Evolutionary conservation across 2,329 filamentous ascomycete species (phyloP).

Genomic region (Epichloe scottii): DNA sequence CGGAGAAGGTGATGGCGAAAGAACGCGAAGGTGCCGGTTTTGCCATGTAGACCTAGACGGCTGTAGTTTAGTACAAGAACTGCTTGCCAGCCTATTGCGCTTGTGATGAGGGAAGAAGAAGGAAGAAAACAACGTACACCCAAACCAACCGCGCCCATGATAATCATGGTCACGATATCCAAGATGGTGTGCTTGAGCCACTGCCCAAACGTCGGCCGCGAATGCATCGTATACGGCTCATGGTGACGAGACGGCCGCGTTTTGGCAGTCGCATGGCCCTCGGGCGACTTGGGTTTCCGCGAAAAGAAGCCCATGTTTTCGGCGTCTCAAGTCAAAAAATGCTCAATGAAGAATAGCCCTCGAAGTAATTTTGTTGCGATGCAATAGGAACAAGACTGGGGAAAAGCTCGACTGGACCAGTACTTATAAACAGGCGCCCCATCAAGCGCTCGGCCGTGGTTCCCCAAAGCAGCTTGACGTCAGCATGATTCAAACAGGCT

Average conservation of each 20-base stretch:
- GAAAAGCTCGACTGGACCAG: no score
- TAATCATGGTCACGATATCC: conserved; percentile 54
- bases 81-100: no score
- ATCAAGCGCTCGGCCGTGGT: background rate
- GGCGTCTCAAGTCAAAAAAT: background rate
- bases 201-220: conserved; percentile 49
- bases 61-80: background rate
- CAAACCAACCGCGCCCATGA: conserved; percentile 53
- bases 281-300: background rate
- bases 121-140: conserved; percentile 35
- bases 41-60: conserved; percentile 44
- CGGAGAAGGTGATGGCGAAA: conserved; percentile 53
- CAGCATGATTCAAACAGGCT: background rate
- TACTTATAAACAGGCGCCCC: background rate
- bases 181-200: conserved; percentile 57
- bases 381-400: background rate
- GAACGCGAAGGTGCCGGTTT: conserved; percentile 44
- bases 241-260: background rate
- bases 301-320: conserved; percentile 3
- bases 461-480: background rate
- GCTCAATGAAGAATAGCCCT: no score
- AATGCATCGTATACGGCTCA: conserved; percentile 30
- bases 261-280: background rate
- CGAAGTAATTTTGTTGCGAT: background rate
- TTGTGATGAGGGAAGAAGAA: background rate